These are phyloP conservation scores for Lichtheimia ramosa DNA, from an alignment of 371 early-diverging fungal species.

Conservation along the genomic window DNA sequence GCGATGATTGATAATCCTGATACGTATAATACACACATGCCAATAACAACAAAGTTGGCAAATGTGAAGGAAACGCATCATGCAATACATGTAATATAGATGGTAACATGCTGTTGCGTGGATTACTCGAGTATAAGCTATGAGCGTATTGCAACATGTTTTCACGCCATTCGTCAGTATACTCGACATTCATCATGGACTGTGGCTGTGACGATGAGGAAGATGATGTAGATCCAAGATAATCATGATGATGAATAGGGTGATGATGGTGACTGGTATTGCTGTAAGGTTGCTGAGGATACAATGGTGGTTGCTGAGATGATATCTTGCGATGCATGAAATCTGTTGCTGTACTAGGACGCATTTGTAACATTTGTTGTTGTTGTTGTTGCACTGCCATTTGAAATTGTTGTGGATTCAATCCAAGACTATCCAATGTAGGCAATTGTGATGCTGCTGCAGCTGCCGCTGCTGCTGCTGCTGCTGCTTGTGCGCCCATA, in stretches of 20 bases:
- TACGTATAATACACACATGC: slow-evolving; percentile 89
- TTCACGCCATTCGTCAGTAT: slow-evolving; percentile 58
- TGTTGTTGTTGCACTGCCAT: slow-evolving; percentile 30
- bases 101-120: slow-evolving; percentile 53
- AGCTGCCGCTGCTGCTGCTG: slow-evolving; percentile 22
- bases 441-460: slow-evolving; percentile 6
- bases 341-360: slow-evolving; percentile 19
- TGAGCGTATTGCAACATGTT: slow-evolving; percentile 69
- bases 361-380: slow-evolving; percentile 16
- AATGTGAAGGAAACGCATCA: slow-evolving; percentile 63
- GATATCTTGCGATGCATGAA: slow-evolving; percentile 5
- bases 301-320: slow-evolving; percentile 24
- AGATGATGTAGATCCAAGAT: slow-evolving; percentile 19
- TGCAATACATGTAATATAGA: slow-evolving; percentile 67
- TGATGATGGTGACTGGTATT: neutral
- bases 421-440: slow-evolving; percentile 12
- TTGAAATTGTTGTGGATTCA: slow-evolving; percentile 24
- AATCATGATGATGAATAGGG: too few species aligned
- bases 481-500: neutral
- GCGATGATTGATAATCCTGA: slow-evolving; percentile 68
- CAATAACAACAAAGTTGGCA: slow-evolving; percentile 81
- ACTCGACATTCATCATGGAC: slow-evolving; percentile 18
- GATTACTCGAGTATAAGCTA: slow-evolving; percentile 57
- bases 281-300: slow-evolving; percentile 17
- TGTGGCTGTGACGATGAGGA: slow-evolving; percentile 10